A percentile compares a stretch with the other conserved stretches of the same genome.
Evolutionary conservation across 2,329 filamentous ascomycete genomes (phyloP).

Genomic region (Alternaria arbusti): DNA sequence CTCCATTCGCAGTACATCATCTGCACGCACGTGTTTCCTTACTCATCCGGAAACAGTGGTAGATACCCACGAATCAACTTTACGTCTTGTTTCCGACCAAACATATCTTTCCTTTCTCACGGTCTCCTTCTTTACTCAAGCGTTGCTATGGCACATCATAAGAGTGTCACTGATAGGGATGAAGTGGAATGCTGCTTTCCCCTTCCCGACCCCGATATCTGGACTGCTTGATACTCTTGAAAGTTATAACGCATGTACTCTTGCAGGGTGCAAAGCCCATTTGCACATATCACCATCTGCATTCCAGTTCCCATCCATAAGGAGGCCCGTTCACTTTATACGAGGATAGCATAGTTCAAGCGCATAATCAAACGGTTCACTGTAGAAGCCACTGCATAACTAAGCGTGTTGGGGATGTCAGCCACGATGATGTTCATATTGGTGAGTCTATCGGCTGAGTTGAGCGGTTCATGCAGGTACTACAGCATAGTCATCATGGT

Average conservation of each 20-base stretch:
- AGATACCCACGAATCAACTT: background rate
- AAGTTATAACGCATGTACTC: background rate
- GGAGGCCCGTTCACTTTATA: background rate
- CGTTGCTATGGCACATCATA: background rate
- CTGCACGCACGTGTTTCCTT: background rate
- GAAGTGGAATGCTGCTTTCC: background rate
- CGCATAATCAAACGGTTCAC: background rate
- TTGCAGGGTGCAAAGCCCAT: background rate
- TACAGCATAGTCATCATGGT: constrained; percentile 1
- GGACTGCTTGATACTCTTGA: background rate
- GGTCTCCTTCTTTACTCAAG: background rate
- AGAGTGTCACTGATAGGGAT: background rate
- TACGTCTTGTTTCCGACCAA: background rate
- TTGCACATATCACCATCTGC: background rate
- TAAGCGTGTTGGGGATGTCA: background rate
- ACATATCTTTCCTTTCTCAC: background rate
- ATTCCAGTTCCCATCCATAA: background rate
- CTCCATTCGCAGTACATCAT: background rate
- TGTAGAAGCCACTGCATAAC: background rate
- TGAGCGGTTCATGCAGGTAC: background rate
- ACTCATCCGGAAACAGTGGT: fast-evolving
- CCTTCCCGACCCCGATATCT: background rate
- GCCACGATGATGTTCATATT: background rate
- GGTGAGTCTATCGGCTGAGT: background rate
- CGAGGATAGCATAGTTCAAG: background rate